Evolutionary conservation across 139 green algal genomes (phyloP).

Genomic region (Chlamydomonas schloesseri): DNA sequence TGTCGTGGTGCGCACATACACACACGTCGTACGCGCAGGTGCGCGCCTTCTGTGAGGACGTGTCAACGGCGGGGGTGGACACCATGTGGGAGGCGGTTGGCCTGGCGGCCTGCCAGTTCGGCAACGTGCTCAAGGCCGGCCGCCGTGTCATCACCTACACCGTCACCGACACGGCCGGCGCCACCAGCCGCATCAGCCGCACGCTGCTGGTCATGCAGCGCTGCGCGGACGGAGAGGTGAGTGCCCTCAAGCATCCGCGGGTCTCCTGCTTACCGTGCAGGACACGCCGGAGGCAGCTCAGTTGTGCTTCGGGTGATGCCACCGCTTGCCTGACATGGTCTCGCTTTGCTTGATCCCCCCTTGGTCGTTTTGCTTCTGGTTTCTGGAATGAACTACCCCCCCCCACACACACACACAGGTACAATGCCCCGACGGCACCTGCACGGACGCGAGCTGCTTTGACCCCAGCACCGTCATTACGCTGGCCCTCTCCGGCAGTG

Average conservation of each 20-base stretch:
- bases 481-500: too few relatives aligned
- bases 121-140: neutral
- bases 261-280: too few relatives aligned
- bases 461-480: too few relatives aligned
- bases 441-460: conserved; percentile 26
- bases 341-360: too few relatives aligned
- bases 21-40: neutral
- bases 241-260: too few relatives aligned
- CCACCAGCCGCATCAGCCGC: neutral
- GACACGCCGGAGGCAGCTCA: too few relatives aligned
- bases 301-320: too few relatives aligned
- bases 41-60: neutral
- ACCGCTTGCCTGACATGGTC: too few relatives aligned
- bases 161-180: conserved; percentile 18
- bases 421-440: conserved; percentile 39
- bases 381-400: neutral
- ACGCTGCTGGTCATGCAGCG: conserved; percentile 17
- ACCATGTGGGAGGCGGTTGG: conserved; percentile 31
- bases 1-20: too few relatives aligned
- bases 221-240: conserved; percentile 18
- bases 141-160: conserved; percentile 21
- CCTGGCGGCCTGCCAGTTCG: conserved; percentile 20
- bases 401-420: neutral
- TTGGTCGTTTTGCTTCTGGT: too few relatives aligned
- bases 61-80: neutral